Percentiles rank a stretch among this genome's conserved stretches.
Conservation (phyloP, 2,329 filamentous ascomycete species). For the Kalmusia sp. region DNA sequence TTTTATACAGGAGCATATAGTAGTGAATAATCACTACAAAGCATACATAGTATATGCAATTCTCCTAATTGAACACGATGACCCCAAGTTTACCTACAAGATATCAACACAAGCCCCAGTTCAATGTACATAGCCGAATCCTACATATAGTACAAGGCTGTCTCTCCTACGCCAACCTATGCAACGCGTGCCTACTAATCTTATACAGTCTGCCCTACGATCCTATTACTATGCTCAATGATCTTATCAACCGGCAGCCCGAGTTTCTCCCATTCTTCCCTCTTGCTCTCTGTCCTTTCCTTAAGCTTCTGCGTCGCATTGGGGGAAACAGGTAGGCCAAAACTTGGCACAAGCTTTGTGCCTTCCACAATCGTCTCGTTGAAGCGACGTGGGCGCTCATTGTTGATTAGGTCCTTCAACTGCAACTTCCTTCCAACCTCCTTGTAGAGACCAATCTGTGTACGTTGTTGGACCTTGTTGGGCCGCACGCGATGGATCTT, state of each 20-base stretch:
- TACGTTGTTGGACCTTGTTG: slow-evolving; percentile 75
- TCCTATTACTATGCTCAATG: not conserved
- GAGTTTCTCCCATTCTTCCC: not conserved
- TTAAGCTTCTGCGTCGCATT: not conserved
- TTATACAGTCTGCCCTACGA: not conserved
- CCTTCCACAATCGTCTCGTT: not conserved
- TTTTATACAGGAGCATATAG: no score
- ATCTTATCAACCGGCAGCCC: not conserved
- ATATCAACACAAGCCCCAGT: not conserved
- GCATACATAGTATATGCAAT: no score
- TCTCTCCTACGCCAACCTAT: not conserved
- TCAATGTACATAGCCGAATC: not conserved
- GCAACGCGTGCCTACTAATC: not conserved
- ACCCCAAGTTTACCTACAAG: not conserved
- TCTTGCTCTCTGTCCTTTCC: no score
- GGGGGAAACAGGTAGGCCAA: not conserved
- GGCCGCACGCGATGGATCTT: slow-evolving; percentile 69
- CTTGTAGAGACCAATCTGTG: slow-evolving; percentile 78
- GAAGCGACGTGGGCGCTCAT: slow-evolving; percentile 55
- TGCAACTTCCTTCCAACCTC: slow-evolving; percentile 66
- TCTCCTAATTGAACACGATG: no score
- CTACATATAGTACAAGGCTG: not conserved
- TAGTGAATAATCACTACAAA: no score
- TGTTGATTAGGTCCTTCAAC: slow-evolving; percentile 35
- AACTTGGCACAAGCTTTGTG: not conserved